Evolutionary conservation across 371 early-diverging fungal species (phyloP).

Genomic region (Rhizopus microsporus): DNA sequence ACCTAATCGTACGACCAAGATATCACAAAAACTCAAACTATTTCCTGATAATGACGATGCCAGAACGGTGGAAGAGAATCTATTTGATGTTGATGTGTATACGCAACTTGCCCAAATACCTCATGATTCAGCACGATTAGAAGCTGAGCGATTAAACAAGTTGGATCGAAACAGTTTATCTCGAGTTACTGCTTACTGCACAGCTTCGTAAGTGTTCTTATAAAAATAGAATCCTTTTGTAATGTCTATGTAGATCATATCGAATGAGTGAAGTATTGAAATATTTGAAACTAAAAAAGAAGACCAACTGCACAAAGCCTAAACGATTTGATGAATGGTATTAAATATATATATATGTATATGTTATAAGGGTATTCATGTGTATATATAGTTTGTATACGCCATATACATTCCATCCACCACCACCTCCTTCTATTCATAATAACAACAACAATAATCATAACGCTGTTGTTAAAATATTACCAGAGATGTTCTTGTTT

Average conservation of each 20-base stretch:
- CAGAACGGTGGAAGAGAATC: conserved; percentile 22
- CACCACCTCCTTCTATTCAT: not conserved
- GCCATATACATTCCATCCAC: conserved; percentile 25
- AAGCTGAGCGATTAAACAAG: conserved; percentile 37
- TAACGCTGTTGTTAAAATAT: not conserved
- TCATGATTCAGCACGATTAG: conserved; percentile 32
- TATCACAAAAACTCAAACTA: conserved; percentile 84
- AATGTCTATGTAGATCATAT: conserved; percentile 35
- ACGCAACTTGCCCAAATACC: conserved; percentile 42
- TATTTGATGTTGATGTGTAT: conserved; percentile 33
- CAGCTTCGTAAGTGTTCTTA: conserved; percentile 49
- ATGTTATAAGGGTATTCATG: not conserved
- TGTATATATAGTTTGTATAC: conserved; percentile 32
- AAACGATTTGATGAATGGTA: conserved; percentile 49
- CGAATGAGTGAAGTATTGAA: conserved; percentile 55
- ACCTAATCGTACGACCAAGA: conserved; percentile 83
- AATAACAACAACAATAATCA: not conserved
- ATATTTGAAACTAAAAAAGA: conserved; percentile 42
- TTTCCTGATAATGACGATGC: conserved; percentile 80
- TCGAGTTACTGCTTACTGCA: conserved; percentile 89
- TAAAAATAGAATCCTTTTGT: not conserved
- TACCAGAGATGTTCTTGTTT: conserved; percentile 79
- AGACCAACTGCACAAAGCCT: conserved; percentile 28
- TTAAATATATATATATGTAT: conserved; percentile 1
- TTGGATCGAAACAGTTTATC: conserved; percentile 35